Percentiles rank a stretch among this genome's conserved stretches.
Evolutionary conservation across 2,329 filamentous ascomycete species (phyloP).

Genomic region (Penicillium sp.): DNA sequence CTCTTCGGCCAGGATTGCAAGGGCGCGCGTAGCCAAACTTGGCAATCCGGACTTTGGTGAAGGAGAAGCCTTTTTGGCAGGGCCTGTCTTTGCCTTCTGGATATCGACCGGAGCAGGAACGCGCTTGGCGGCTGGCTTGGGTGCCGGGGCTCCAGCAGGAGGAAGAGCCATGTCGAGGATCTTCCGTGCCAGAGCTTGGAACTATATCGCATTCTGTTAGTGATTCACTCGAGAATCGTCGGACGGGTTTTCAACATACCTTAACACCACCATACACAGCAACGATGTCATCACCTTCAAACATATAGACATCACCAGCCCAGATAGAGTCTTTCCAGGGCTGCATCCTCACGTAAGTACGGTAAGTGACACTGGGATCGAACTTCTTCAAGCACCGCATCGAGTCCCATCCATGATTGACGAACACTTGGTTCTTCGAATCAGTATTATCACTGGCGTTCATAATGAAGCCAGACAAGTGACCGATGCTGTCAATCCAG

Average conservation of each 20-base stretch:
- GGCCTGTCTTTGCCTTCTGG: slow-evolving; percentile 26
- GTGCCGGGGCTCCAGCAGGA: slow-evolving; percentile 24
- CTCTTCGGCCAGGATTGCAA: slow-evolving; percentile 42
- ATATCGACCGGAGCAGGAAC: slow-evolving; percentile 24
- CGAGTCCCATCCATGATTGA: slow-evolving; percentile 61
- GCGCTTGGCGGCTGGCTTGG: slow-evolving; percentile 23
- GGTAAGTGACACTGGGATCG: slow-evolving; percentile 52
- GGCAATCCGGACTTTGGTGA: slow-evolving; percentile 29
- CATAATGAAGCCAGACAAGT: slow-evolving; percentile 59
- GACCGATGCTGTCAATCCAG: slow-evolving; percentile 58
- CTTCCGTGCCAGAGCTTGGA: slow-evolving; percentile 42
- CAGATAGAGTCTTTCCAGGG: slow-evolving; percentile 50
- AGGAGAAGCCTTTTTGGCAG: slow-evolving; percentile 23
- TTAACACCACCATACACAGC: slow-evolving; percentile 51
- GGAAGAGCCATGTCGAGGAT: slow-evolving; percentile 43
- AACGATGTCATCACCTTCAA: slow-evolving; percentile 58
- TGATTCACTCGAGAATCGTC: background rate
- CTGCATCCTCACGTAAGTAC: slow-evolving; percentile 62
- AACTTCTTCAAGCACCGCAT: slow-evolving; percentile 56
- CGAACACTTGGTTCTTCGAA: slow-evolving; percentile 58
- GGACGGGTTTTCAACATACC: slow-evolving; percentile 15
- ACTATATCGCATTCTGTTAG: slow-evolving; percentile 24
- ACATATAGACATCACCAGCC: slow-evolving; percentile 59
- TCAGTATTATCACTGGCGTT: slow-evolving; percentile 59
- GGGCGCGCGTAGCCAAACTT: slow-evolving; percentile 32